Evolutionary conservation across 441 rosid species (phyloP).

Genomic region (Adansonia grandidieri): DNA sequence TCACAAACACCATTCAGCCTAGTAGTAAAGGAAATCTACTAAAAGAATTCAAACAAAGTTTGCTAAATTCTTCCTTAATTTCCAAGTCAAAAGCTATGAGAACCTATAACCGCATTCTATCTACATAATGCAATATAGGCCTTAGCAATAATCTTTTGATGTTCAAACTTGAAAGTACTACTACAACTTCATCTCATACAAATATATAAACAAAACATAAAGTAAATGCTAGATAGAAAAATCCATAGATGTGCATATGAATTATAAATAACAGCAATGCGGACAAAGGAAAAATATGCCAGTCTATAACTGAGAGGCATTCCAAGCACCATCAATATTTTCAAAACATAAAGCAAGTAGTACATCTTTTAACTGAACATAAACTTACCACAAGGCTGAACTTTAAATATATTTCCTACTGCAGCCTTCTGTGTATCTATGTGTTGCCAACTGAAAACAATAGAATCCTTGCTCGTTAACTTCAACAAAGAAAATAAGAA

Average conservation of each 20-base stretch:
- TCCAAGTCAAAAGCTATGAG: slow-evolving; percentile 16
- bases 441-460: slow-evolving; percentile 54
- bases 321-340: neutral
- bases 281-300: neutral
- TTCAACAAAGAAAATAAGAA: slow-evolving; percentile 45
- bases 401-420: slow-evolving; percentile 47
- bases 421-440: slow-evolving; percentile 57
- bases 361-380: slow-evolving; percentile 33
- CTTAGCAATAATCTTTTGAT: neutral
- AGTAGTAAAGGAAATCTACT: neutral
- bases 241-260: neutral
- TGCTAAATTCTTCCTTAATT: neutral
- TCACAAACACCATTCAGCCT: neutral
- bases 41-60: neutral
- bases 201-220: neutral
- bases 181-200: neutral
- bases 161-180: neutral
- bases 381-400: slow-evolving; percentile 62
- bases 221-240: neutral
- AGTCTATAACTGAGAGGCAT: neutral
- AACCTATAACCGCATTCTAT: neutral
- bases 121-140: no score
- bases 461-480: slow-evolving; percentile 44
- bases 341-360: neutral
- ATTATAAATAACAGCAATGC: neutral